Evolutionary conservation across 495 filamentous ascomycete species (phyloP).

Genomic region (Pyrenopolyporus hunteri): DNA sequence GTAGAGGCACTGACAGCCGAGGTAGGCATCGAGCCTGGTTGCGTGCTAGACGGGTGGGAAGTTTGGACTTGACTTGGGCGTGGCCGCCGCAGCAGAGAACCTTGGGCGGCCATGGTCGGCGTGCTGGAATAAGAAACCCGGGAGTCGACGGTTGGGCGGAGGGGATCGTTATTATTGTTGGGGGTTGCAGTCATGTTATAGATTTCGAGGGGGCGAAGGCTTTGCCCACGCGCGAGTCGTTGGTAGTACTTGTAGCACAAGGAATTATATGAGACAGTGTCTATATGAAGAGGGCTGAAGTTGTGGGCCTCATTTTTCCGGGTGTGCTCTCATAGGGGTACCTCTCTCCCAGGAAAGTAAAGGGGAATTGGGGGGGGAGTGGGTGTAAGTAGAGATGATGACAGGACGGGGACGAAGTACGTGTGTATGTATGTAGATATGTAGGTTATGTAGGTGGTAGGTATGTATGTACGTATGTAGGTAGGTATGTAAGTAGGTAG

Average conservation of each 20-base stretch:
- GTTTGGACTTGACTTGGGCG: conserved; percentile 52
- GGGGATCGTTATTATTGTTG: conserved; percentile 35
- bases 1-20: conserved; percentile 54
- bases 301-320: conserved; percentile 45
- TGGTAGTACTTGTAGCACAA: conserved; percentile 36
- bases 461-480: too few species aligned
- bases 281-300: conserved; percentile 43
- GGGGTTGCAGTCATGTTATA: conserved; percentile 48
- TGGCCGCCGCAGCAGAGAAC: conserved; percentile 41
- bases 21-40: conserved; percentile 44
- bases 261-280: conserved; percentile 38
- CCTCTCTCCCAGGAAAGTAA: conserved; percentile 38
- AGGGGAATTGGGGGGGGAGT: conserved; percentile 29
- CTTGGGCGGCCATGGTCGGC: conserved; percentile 37
- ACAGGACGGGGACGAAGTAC: not conserved
- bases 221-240: conserved; percentile 35
- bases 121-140: conserved; percentile 38
- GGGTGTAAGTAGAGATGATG: conserved; percentile 26
- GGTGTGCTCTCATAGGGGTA: conserved; percentile 41
- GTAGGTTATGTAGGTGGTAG: not conserved
- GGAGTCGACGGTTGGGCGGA: conserved; percentile 36
- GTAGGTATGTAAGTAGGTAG: conserved; percentile 21
- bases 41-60: conserved; percentile 41
- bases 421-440: conserved; percentile 19
- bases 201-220: conserved; percentile 34